Conservation (phyloP, 257 asterid genomes). For the Solanum etuberosum region DNA sequence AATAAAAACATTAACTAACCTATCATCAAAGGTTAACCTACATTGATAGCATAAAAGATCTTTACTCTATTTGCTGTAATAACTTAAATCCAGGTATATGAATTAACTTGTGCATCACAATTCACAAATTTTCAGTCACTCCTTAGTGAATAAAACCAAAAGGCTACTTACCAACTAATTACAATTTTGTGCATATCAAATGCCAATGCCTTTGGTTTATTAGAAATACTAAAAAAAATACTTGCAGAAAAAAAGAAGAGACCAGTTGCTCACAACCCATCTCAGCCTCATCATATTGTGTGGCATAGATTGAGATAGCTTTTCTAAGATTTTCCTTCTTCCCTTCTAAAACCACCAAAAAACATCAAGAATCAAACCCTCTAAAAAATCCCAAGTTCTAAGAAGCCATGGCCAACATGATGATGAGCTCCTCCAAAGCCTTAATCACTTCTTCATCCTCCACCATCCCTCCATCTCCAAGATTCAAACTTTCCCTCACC, state of each 20-base stretch:
- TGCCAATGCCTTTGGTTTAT: neutral
- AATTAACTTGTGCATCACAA: neutral
- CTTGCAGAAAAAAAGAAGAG: neutral
- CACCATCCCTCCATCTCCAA: constrained; percentile 29
- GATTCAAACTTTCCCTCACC: constrained; percentile 10
- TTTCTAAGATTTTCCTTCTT: constrained; percentile 1
- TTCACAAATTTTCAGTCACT: neutral
- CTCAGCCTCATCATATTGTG: constrained; percentile 36
- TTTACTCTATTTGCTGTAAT: neutral
- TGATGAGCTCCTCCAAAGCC: constrained; percentile 65
- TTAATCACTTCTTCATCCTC: constrained; percentile 9
- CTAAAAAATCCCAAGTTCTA: neutral
- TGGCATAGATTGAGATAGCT: constrained; percentile 40
- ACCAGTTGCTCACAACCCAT: neutral
- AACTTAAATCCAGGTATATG: neutral
- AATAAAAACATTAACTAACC: neutral
- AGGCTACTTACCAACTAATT: neutral
- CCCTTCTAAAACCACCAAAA: neutral
- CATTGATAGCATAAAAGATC: neutral
- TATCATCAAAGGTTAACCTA: neutral
- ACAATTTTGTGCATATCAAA: neutral
- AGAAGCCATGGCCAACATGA: constrained; percentile 59
- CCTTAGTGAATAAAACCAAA: neutral
- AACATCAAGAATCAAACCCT: neutral
- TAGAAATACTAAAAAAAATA: neutral